Conservation (phyloP, 106 monocot genomes). For the Iris macrosiphon region DNA sequence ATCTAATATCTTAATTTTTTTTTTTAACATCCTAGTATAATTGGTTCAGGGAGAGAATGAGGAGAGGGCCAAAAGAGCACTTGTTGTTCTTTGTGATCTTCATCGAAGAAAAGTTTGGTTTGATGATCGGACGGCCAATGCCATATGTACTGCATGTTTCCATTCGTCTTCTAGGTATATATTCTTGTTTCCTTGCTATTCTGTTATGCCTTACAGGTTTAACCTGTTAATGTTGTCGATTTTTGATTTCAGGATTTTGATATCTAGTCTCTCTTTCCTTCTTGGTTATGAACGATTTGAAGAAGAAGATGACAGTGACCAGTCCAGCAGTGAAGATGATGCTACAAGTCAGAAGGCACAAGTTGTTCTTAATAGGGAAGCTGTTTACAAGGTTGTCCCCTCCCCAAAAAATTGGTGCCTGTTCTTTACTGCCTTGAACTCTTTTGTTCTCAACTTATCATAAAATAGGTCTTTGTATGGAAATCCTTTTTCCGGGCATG, state of each 20-base stretch:
- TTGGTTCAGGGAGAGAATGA: slow-evolving; percentile 93
- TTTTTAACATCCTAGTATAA: too few relatives aligned
- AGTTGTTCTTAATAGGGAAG: slow-evolving; percentile 63
- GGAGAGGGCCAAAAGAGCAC: slow-evolving; percentile 58
- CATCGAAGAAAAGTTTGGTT: slow-evolving; percentile 94
- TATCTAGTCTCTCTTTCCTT: slow-evolving; percentile 75
- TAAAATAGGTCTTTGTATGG: slow-evolving; percentile 2
- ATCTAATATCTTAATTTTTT: too few relatives aligned
- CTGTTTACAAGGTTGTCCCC: slow-evolving; percentile 73
- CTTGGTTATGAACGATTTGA: slow-evolving; percentile 68
- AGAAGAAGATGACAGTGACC: slow-evolving; percentile 63
- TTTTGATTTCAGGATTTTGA: slow-evolving; percentile 68
- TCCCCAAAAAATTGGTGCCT: too few relatives aligned
- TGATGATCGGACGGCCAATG: slow-evolving; percentile 93
- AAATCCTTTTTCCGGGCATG: neutral
- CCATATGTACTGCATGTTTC: slow-evolving; percentile 85
- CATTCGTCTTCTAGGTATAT: slow-evolving; percentile 67
- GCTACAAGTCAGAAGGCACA: slow-evolving; percentile 33
- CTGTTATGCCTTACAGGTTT: neutral
- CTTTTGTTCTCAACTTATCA: neutral
- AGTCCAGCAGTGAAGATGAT: slow-evolving; percentile 67
- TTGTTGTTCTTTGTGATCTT: slow-evolving; percentile 82
- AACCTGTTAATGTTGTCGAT: neutral
- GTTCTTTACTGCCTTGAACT: neutral
- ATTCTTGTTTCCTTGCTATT: neutral